Evolutionary conservation across 441 rosid species (phyloP).

Genomic region (Gossypium davidsonii): DNA sequence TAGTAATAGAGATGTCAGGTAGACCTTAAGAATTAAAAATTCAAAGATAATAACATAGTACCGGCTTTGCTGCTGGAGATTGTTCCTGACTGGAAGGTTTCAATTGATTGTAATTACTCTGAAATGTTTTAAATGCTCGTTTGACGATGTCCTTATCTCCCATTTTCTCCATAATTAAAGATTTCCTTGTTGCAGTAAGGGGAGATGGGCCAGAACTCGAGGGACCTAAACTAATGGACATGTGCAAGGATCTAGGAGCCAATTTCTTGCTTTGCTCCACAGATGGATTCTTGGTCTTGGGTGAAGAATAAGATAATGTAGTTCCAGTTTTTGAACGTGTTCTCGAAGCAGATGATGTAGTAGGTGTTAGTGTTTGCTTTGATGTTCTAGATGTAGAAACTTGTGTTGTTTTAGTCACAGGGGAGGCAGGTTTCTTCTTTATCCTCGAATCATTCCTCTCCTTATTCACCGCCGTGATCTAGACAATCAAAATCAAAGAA

Average conservation of each 20-base stretch:
- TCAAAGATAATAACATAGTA: conserved; percentile 16
- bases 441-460: conserved; percentile 31
- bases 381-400: conserved; percentile 41
- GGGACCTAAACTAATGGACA: conserved; percentile 50
- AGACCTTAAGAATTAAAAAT: conserved; percentile 1
- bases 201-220: conserved; percentile 37
- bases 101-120: conserved; percentile 42
- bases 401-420: conserved; percentile 36
- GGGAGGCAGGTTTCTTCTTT: conserved; percentile 50
- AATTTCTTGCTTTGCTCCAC: conserved; percentile 46
- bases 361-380: conserved; percentile 39
- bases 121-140: conserved; percentile 86
- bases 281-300: conserved; percentile 30
- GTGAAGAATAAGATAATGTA: conserved; percentile 23
- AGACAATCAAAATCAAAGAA: conserved; percentile 12
- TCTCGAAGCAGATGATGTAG: conserved; percentile 32
- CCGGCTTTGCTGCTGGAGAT: conserved; percentile 53
- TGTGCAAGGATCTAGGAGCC: conserved; percentile 68
- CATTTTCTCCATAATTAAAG: conserved; percentile 90
- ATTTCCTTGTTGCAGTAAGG: conserved; percentile 41
- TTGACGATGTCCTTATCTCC: conserved; percentile 95
- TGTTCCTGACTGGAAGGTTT: conserved; percentile 38
- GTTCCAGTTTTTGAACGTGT: conserved; percentile 38
- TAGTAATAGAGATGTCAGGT: conserved; percentile 3
- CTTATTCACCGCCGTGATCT: conserved; percentile 42